Base-by-base conservation (phyloP, 1,139 yeast genomes). In the Protomyces arabidopsidicola region DNA sequence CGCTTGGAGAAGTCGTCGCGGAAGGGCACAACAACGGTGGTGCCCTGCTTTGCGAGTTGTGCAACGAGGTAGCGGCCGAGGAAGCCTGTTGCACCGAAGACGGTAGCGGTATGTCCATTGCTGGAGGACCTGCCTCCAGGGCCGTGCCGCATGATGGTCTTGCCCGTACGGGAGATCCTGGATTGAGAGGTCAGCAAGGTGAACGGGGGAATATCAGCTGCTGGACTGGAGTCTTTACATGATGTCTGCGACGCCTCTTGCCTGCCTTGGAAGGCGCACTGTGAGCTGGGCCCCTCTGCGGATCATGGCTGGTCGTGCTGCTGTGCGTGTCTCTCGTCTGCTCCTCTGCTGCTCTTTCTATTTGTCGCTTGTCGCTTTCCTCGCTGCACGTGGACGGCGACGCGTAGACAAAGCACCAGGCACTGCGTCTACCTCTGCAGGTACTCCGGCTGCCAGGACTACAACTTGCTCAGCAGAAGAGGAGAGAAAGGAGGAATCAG, bases 101-200 rank as follows among this genome's bases (percentile, higher is more conserved):
- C 93, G 5, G 96, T 88, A 35, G 93, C 96, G 5, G 93, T 88
- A 77, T 85, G 88, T 1, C 96, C 96, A n/a, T 93, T 86, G 78
- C 95, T 82, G 45, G 96, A 88, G 9, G 95, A 87, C 68, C 80
- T 74, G 51, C 96, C 96, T 54, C 95, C 95, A 59, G 84, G 77
- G 66, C 96, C 96, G 50, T 80, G 80, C 24, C 88, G 75, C 62
- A 87, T 74, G 70, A 84, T 81, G 53, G 90, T 86, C 73, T 89
- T 88, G 45, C 96, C 96, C 65, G 81, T 79, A 69, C 84, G 81
- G 67, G 95, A 86, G 75, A 89, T 84, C 76, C 87, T 86, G 71
- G 6, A 89, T 78, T 74, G 89, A 96, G 34, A 24, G 51, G 31
- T 20, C 51, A 45, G 24, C 31, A 24, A 12, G 16, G 24, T 45